Percentiles rank a stretch among this genome's conserved stretches.
These are phyloP conservation scores for Pseudomonodictys pantanalensis DNA, from an alignment of 495 filamentous ascomycete species.

Conservation along the genomic window DNA sequence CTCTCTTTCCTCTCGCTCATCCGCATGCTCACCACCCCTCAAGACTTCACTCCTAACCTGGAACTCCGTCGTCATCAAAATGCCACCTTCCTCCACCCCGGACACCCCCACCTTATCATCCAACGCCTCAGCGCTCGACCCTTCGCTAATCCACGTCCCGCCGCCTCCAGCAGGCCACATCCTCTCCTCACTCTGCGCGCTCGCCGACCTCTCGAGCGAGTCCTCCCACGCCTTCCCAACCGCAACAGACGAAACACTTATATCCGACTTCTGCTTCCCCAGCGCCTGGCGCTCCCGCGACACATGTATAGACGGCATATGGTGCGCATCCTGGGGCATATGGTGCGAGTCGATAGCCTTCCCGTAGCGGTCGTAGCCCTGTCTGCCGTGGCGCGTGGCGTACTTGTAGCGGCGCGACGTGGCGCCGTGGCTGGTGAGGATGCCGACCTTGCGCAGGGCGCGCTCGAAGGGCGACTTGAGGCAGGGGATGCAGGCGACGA, in stretches of 20 bases:
- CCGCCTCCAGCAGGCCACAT: background rate
- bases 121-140: too few species aligned
- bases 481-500: conserved; percentile 36
- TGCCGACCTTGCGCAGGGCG: conserved; percentile 17
- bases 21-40: background rate
- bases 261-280: too few species aligned
- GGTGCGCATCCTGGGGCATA: too few species aligned
- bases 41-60: conserved; percentile 6
- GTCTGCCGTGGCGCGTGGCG: too few species aligned
- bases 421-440: background rate
- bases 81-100: conserved; percentile 1
- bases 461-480: conserved; percentile 37
- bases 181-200: conserved; percentile 10
- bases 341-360: too few species aligned
- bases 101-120: background rate
- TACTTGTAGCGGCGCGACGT: too few species aligned
- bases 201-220: background rate
- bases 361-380: too few species aligned
- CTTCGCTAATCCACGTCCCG: too few species aligned
- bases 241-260: too few species aligned
- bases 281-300: too few species aligned
- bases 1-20: background rate
- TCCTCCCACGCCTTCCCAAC: too few species aligned
- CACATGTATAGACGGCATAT: too few species aligned
- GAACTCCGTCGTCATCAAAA: conserved; percentile 25